phyloP scores from a whole-genome alignment of 2,329 filamentous ascomycete species.

The Ceratocystis huliohia region DNA sequence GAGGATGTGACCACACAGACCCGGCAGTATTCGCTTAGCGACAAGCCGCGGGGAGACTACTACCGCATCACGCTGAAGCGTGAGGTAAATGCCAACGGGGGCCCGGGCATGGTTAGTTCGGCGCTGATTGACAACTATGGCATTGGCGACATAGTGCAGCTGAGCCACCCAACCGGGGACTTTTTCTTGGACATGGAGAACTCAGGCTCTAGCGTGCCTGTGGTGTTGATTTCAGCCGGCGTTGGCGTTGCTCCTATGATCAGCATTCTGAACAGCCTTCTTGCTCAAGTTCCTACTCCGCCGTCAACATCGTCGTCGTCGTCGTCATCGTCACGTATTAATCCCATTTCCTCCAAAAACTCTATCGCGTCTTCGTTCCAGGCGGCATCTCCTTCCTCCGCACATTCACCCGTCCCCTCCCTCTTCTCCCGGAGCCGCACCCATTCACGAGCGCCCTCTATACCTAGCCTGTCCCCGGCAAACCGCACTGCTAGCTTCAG shows the following conservation, averaged over 20 bases:
- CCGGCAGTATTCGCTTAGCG: constrained; percentile 63
- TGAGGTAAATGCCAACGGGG: constrained; percentile 35
- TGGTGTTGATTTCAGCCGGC: constrained; percentile 55
- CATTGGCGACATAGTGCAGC: constrained; percentile 41
- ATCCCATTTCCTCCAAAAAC: background rate
- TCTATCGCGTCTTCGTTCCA: background rate
- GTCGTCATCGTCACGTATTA: background rate
- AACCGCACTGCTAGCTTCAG: background rate
- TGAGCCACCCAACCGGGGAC: constrained; percentile 45
- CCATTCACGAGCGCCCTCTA: background rate
- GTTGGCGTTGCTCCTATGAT: constrained; percentile 56
- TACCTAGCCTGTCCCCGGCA: background rate
- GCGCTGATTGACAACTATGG: constrained; percentile 37
- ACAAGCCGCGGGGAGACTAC: constrained; percentile 38
- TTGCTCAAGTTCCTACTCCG: constrained; percentile 19
- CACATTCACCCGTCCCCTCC: background rate
- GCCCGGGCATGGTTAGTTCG: constrained; percentile 41
- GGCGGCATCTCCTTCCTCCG: background rate
- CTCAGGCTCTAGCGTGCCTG: constrained; percentile 33
- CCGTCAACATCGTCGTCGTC: background rate
- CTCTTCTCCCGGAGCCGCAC: background rate
- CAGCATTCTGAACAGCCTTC: constrained; percentile 48
- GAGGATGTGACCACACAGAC: constrained; percentile 48
- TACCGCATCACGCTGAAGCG: constrained; percentile 67
- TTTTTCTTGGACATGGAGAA: constrained; percentile 47